Conservation (phyloP, 306 rosid species). For the Prunus mume region DNA sequence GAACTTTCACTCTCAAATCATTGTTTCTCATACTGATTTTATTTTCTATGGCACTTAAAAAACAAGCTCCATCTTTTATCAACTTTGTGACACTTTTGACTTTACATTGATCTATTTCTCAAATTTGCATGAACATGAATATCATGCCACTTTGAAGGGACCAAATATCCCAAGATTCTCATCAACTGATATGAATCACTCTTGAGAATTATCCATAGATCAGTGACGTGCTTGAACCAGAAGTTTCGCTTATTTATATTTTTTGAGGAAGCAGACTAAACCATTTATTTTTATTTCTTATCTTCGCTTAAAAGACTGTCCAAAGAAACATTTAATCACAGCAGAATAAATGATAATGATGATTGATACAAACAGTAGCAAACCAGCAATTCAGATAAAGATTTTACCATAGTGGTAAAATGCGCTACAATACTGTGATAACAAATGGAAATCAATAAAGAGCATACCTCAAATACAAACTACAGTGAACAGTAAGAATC, state of each 20-base stretch:
- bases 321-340: neutral
- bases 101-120: neutral
- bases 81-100: neutral
- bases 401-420: neutral
- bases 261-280: neutral
- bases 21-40: neutral
- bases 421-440: neutral
- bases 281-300: neutral
- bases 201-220: neutral
- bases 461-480: neutral
- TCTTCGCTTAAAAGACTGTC: neutral
- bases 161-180: neutral
- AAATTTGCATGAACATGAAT: neutral
- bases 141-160: neutral
- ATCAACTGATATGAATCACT: neutral
- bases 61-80: neutral
- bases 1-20: neutral
- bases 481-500: conserved; percentile 1
- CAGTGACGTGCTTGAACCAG: neutral
- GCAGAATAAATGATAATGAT: neutral
- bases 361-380: neutral
- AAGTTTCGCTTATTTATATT: neutral
- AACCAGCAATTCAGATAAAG: neutral
- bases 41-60: neutral
- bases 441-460: neutral